Base-by-base conservation (phyloP, 805 yeast genomes). In the Yarrowia alimentaria region DNA sequence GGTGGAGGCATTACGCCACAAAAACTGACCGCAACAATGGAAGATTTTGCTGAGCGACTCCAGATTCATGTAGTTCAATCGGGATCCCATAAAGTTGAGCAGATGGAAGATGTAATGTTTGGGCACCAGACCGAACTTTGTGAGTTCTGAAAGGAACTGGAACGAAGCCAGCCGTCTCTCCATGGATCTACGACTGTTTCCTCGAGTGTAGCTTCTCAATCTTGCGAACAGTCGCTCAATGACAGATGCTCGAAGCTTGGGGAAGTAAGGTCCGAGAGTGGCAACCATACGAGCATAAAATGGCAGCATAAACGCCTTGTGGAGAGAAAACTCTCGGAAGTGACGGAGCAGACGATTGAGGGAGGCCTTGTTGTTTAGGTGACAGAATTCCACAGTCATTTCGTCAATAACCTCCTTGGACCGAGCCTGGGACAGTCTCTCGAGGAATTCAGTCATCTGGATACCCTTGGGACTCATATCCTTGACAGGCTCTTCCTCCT, bases 121-220 rank as follows among this genome's bases (percentile, higher is more conserved):
- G 0, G 95, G 91, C 12, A 88, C 71, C 54, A 88, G 64, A 57
- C 76, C 79, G 63, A 89, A 89, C 61, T 85, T 87, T 24, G 83
- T 77, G 67, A 89, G 69, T 60, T 90, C 96, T 42, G 80, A 69
- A 57, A 85, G 80, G 57, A 85, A 83, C 17, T 74, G 71, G 28
- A 85, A 74, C 11, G 22, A 43, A 5, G 50, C 37, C 17, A 43
- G 37, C 6, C 50, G 50, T 16, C 50, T 33, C 9, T 43, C 50
- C 50, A 43, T 43, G 18, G 28, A 21, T 12, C 50, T 26, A 6
- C 47, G 47, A 19, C 47, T 40, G 35, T 22, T 30, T 7, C 35
- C 37, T 43, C 50, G 35, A 16, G 50, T 43, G 22, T 43, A 43
- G 28, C 50, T 31, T 22, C 50, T 24, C 11, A 43, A 21, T 1